These are phyloP conservation scores for Botrytis porri DNA, from an alignment of 2,329 filamentous ascomycete species.

Conservation along the genomic window DNA sequence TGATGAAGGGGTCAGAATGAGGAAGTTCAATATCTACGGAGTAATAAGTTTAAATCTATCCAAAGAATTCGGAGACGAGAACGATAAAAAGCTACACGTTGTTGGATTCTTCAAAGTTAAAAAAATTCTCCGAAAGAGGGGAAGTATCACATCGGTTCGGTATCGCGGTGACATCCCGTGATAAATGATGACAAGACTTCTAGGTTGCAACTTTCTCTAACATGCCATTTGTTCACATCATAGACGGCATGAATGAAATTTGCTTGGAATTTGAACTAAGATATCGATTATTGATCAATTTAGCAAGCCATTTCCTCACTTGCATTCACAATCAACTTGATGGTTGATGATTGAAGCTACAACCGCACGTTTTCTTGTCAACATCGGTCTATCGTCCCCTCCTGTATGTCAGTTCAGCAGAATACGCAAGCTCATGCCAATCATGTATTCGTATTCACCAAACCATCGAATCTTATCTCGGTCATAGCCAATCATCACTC, in stretches of 20 bases:
- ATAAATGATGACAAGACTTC: slow-evolving; percentile 1
- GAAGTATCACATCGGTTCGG: background rate
- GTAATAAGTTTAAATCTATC: background rate
- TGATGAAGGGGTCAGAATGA: background rate
- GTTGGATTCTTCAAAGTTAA: background rate
- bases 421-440: background rate
- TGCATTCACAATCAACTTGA: background rate
- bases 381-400: background rate
- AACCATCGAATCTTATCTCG: background rate
- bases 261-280: background rate
- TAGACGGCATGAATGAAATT: background rate
- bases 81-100: background rate
- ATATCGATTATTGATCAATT: background rate
- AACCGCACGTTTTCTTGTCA: background rate
- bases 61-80: background rate
- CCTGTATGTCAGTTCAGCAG: background rate
- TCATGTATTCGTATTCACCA: background rate
- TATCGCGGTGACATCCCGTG: background rate
- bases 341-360: background rate
- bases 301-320: background rate
- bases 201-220: background rate
- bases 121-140: background rate
- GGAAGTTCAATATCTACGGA: background rate
- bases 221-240: background rate
- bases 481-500: background rate